phyloP scores from a whole-genome alignment of 2,329 filamentous ascomycete genomes.

The Cordyceps cateniannulata region DNA sequence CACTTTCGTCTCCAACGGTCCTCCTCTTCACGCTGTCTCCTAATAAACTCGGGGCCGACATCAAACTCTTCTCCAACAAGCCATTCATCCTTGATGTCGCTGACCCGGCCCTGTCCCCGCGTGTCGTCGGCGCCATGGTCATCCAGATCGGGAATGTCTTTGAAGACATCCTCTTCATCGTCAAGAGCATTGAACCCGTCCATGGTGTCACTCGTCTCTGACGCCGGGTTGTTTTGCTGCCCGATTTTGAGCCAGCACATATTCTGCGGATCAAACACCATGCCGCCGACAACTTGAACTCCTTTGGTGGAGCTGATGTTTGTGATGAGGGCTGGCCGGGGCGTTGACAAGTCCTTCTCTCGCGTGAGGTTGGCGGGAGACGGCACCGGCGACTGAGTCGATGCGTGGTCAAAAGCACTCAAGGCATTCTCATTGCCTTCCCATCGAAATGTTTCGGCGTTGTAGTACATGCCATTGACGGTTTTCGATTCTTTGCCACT shows the following conservation, averaged over 20 bases:
- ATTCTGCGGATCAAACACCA: constrained; percentile 94
- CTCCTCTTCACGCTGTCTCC: constrained; percentile 85
- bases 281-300: constrained; percentile 90
- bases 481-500: constrained; percentile 71
- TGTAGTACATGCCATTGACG: constrained; percentile 94
- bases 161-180: constrained; percentile 80
- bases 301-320: constrained; percentile 80
- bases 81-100: constrained; percentile 68
- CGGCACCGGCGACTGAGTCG: constrained; percentile 39
- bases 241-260: constrained; percentile 95
- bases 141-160: constrained; percentile 86
- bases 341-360: constrained; percentile 53
- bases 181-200: constrained; percentile 65
- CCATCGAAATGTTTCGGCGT: constrained; percentile 80
- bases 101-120: constrained; percentile 43
- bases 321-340: constrained; percentile 76
- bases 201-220: constrained; percentile 49
- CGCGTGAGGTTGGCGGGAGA: constrained; percentile 36
- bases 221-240: constrained; percentile 37
- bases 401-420: constrained; percentile 64
- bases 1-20: constrained; percentile 85
- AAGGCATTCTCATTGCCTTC: constrained; percentile 92
- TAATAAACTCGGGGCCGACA: constrained; percentile 88
- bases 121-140: constrained; percentile 53
- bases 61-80: constrained; percentile 95